Conservation (phyloP, 2,329 filamentous ascomycete species). For the Phyllosticta citrichinensis region DNA sequence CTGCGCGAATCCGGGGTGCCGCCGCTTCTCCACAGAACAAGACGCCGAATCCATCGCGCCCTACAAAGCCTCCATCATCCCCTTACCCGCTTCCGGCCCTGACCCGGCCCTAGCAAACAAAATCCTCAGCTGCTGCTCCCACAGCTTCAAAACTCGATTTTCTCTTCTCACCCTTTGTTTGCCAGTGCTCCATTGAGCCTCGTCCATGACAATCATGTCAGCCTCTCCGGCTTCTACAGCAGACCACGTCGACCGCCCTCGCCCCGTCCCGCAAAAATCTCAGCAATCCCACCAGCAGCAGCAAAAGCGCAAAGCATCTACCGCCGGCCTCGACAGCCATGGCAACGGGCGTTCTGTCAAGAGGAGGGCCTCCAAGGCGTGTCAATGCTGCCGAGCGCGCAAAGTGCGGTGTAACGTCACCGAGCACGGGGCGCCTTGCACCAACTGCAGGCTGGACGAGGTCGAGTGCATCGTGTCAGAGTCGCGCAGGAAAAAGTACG, state of each 20-base stretch:
- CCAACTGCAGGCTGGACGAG: conserved; percentile 74
- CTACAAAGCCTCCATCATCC: conserved; percentile 10
- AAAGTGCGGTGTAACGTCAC: conserved; percentile 94
- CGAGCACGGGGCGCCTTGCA: conserved; percentile 73
- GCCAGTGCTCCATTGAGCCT: not conserved
- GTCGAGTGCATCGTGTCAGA: conserved; percentile 60
- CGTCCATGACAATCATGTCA: conserved; percentile 3
- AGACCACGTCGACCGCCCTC: conserved; percentile 1
- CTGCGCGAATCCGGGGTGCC: conserved; percentile 8
- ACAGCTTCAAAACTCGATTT: not conserved
- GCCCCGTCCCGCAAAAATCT: not conserved
- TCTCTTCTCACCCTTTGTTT: not conserved
- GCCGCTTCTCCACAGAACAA: conserved; percentile 1
- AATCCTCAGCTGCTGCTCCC: not conserved
- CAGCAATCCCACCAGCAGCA: conserved; percentile 6
- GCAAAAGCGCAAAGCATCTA: conserved; percentile 49
- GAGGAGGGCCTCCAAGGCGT: conserved; percentile 81
- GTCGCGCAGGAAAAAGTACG: conserved; percentile 78
- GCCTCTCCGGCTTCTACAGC: conserved; percentile 8
- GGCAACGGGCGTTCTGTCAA: conserved; percentile 52
- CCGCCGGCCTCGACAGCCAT: conserved; percentile 44
- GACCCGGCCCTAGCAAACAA: conserved; percentile 3
- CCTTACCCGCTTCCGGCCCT: conserved; percentile 9
- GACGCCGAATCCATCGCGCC: conserved; percentile 8
- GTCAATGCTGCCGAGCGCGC: conserved; percentile 75